phyloP scores from a whole-genome alignment of 2,329 filamentous ascomycete species.

The Scedosporium boydii region DNA sequence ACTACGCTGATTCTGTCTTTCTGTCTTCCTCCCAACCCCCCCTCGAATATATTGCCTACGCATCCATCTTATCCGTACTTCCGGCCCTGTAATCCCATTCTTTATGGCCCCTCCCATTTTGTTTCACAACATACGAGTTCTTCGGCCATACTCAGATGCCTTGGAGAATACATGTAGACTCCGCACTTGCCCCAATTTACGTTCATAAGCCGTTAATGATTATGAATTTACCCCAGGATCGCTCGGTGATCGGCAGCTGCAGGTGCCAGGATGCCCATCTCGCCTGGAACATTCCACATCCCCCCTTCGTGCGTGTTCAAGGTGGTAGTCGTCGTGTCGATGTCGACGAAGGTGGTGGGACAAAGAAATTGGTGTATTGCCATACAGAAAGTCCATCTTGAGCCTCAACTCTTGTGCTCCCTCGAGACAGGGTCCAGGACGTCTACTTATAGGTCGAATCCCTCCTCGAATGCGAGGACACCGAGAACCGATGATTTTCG shows the following conservation, averaged over 20 bases:
- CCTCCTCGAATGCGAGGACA: background rate
- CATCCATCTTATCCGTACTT: background rate
- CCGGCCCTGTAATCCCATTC: background rate
- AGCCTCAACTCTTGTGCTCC: constrained; percentile 1
- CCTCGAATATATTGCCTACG: background rate
- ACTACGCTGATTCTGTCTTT: background rate
- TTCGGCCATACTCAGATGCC: background rate
- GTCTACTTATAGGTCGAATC: background rate
- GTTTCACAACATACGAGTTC: background rate
- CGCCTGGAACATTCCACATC: background rate
- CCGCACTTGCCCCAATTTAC: background rate
- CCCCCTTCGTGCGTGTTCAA: background rate
- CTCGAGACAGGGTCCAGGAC: background rate
- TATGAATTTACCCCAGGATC: constrained; percentile 2
- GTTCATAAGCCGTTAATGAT: background rate
- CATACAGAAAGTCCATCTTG: background rate
- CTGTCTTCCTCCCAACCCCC: background rate
- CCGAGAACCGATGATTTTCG: background rate
- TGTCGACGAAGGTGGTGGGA: background rate
- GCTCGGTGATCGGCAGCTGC: background rate
- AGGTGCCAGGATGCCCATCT: background rate
- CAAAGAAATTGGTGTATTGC: background rate
- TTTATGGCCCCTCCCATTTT: background rate
- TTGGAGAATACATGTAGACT: background rate
- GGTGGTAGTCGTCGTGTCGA: background rate